Evolutionary conservation across 345 rosid genomes (phyloP).

Genomic region (Salix dunnii): DNA sequence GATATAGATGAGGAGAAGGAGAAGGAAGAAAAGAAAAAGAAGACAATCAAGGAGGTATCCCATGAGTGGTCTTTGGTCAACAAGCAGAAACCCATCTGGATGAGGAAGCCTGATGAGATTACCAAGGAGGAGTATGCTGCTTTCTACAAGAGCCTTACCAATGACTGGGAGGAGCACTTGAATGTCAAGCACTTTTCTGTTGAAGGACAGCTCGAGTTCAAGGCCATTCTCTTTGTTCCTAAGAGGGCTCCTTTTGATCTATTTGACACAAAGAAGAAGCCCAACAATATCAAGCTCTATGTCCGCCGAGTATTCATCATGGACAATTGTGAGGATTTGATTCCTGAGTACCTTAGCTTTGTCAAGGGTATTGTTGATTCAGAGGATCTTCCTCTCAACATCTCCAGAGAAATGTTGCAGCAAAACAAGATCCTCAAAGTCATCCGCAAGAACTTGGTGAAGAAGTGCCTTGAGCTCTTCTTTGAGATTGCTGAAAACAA

Average conservation of each 20-base stretch:
- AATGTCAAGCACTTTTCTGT: conserved; percentile 87
- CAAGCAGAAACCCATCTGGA: conserved; percentile 95
- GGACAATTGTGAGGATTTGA: conserved; percentile 92
- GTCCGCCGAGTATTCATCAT: conserved; percentile 90
- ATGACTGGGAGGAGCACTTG: conserved; percentile 93
- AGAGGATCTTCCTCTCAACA: conserved; percentile 87
- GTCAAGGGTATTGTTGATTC: conserved; percentile 92
- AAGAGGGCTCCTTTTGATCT: conserved; percentile 92
- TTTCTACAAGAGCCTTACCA: conserved; percentile 88
- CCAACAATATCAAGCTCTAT: conserved; percentile 87
- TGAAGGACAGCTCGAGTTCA: conserved; percentile 94
- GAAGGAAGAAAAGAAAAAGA: conserved; percentile 75
- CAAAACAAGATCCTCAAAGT: conserved; percentile 94
- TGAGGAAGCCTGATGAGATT: conserved; percentile 95
- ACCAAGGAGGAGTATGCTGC: conserved; percentile 85
- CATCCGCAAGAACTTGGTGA: conserved; percentile 83
- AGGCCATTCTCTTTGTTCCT: conserved; percentile 83
- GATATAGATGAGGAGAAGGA: conserved; percentile 75
- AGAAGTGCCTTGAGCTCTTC: conserved; percentile 88
- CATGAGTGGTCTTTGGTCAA: conserved; percentile 79
- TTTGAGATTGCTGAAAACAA: conserved; percentile 91
- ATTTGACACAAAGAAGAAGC: conserved; percentile 88
- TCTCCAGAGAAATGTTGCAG: conserved; percentile 74
- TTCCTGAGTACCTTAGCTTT: conserved; percentile 78
- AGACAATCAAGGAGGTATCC: conserved; percentile 90